Evolutionary conservation across 2,329 filamentous ascomycete genomes (phyloP).

Genomic region (Penicillium sp.): DNA sequence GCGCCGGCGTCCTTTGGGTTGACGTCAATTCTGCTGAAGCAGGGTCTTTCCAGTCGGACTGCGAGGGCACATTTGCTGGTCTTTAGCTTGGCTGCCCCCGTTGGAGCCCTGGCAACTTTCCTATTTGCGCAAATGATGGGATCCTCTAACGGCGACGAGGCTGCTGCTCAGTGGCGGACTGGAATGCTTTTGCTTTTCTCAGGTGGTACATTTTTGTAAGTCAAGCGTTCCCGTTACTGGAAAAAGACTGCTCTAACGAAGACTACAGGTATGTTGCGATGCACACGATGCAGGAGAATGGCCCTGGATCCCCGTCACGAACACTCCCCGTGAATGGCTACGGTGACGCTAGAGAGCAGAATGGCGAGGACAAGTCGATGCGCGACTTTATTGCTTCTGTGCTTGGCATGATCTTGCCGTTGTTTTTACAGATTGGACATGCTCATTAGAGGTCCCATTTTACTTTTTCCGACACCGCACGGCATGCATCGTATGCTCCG

Average conservation of each 20-base stretch:
- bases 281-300: constrained; percentile 90
- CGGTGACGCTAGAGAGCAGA: constrained; percentile 42
- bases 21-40: constrained; percentile 86
- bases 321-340: constrained; percentile 48
- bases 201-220: constrained; percentile 92
- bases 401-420: constrained; percentile 52
- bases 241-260: constrained; percentile 17
- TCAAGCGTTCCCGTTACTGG: constrained; percentile 22
- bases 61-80: constrained; percentile 84
- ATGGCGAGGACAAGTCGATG: constrained; percentile 46
- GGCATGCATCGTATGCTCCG: background rate
- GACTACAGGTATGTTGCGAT: constrained; percentile 83
- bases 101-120: constrained; percentile 84
- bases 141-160: constrained; percentile 55
- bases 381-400: constrained; percentile 51
- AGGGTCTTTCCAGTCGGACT: constrained; percentile 84
- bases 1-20: constrained; percentile 93
- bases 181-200: constrained; percentile 94
- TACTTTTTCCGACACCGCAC: background rate
- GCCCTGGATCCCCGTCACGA: constrained; percentile 35
- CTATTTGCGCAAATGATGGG: constrained; percentile 73
- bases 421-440: constrained; percentile 54
- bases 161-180: constrained; percentile 80
- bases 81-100: constrained; percentile 88
- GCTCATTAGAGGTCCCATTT: constrained; percentile 40